Conservation (phyloP, 2,329 filamentous ascomycete species). For the Zopfia rhizophila region DNA sequence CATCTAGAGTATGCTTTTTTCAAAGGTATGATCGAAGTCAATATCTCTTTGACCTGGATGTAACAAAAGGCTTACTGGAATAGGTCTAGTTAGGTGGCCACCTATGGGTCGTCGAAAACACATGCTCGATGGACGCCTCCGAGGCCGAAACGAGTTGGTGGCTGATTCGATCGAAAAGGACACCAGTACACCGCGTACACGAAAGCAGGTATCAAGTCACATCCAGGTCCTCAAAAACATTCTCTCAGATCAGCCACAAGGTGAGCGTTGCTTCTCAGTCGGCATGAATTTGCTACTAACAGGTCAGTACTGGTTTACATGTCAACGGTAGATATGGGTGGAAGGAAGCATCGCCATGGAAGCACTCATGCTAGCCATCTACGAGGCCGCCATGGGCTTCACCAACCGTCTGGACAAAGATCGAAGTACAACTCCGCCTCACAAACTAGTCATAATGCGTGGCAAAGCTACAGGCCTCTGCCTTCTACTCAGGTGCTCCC, state of each 20-base stretch:
- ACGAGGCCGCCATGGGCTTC: conserved; percentile 26
- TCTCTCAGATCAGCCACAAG: conserved; percentile 62
- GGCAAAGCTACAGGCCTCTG: conserved; percentile 28
- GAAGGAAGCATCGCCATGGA: conserved; percentile 23
- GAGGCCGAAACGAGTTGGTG: conserved; percentile 71
- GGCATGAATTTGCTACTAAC: conserved; percentile 28
- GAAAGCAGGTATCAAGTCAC: conserved; percentile 73
- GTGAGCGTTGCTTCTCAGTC: conserved; percentile 51
- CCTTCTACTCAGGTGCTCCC: conserved; percentile 26
- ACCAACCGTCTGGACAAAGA: conserved; percentile 17
- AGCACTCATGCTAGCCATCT: conserved; percentile 31
- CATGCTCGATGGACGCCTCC: conserved; percentile 60
- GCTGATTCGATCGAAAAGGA: conserved; percentile 66
- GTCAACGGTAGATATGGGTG: conserved; percentile 47
- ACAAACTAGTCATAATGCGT: conserved; percentile 22
- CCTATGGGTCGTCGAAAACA: conserved; percentile 68
- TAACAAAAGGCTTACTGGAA: conserved; percentile 28
- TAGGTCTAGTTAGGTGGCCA: conserved; percentile 63
- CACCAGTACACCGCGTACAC: conserved; percentile 63
- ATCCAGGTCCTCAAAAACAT: conserved; percentile 70
- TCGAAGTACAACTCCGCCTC: conserved; percentile 36
- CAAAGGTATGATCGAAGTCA: conserved; percentile 49
- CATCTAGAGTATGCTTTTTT: conserved; percentile 61
- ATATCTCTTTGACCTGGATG: conserved; percentile 8
- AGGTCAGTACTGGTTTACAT: conserved; percentile 54